These are phyloP conservation scores for Fraxinus angustifolia DNA, from an alignment of 305 asterid species.

Conservation along the genomic window DNA sequence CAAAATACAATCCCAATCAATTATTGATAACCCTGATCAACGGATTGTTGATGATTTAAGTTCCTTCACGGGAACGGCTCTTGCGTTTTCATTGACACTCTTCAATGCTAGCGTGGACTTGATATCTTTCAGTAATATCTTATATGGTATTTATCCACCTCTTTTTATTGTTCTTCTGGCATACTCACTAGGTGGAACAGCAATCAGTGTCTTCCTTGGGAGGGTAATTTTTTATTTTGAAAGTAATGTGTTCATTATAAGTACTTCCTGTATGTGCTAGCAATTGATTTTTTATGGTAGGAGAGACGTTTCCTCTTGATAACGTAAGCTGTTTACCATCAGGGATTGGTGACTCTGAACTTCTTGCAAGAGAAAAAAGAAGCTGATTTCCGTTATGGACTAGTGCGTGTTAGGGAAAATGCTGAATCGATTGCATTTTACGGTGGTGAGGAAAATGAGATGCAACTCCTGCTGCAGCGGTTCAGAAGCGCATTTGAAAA, in stretches of 20 bases:
- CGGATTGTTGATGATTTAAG: slow-evolving; percentile 89
- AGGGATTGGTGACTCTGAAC: slow-evolving; percentile 77
- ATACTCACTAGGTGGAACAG: slow-evolving; percentile 88
- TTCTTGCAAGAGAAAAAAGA: slow-evolving; percentile 94
- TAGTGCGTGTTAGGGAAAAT: slow-evolving; percentile 85
- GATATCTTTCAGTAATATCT: slow-evolving; percentile 78
- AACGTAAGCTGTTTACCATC: slow-evolving; percentile 15
- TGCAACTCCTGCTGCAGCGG: slow-evolving; percentile 63
- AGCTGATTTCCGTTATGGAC: slow-evolving; percentile 91
- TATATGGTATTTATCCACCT: slow-evolving; percentile 85
- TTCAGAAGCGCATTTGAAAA: slow-evolving; percentile 83
- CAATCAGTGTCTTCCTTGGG: slow-evolving; percentile 77
- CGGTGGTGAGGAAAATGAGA: slow-evolving; percentile 87
- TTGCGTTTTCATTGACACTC: slow-evolving; percentile 71
- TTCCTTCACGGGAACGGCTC: slow-evolving; percentile 88
- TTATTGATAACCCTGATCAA: slow-evolving; percentile 91
- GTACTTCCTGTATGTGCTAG: background rate
- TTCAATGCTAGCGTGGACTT: slow-evolving; percentile 84
- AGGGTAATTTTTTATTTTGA: slow-evolving; percentile 48
- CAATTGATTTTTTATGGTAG: background rate
- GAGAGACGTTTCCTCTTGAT: slow-evolving; percentile 10
- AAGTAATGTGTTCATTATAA: background rate
- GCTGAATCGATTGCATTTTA: slow-evolving; percentile 95
- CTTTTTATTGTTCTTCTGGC: slow-evolving; percentile 71
- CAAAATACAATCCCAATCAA: slow-evolving; percentile 78